These are phyloP conservation scores for Pythium folliculosum DNA, from an alignment of 352 stramenopile species.

Conservation along the genomic window DNA sequence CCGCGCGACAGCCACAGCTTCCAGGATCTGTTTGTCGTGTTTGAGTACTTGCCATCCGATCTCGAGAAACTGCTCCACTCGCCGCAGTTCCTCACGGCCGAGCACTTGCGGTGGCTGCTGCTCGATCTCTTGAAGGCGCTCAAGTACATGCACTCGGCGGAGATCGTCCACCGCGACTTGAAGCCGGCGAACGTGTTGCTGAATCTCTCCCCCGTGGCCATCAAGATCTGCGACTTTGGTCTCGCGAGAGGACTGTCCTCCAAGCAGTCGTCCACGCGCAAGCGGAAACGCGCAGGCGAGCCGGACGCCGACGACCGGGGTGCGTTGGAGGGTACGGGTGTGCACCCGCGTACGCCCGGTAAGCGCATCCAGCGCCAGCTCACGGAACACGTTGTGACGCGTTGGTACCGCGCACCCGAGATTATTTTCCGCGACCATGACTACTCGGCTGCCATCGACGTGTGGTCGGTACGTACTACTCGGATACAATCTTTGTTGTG, in stretches of 20 bases:
- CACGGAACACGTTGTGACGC: constrained; percentile 94
- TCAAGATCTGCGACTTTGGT: constrained; percentile 89
- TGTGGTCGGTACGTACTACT: constrained; percentile 77
- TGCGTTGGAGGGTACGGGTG: constrained; percentile 58
- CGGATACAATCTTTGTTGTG: neutral
- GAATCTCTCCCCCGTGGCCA: constrained; percentile 82
- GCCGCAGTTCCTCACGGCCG: constrained; percentile 81
- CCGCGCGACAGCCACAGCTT: constrained; percentile 71
- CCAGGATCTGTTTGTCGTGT: constrained; percentile 85
- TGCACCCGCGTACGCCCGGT: constrained; percentile 72
- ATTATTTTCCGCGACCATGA: constrained; percentile 93
- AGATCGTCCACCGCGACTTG: constrained; percentile 89
- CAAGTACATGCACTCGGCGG: constrained; percentile 90
- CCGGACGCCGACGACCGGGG: constrained; percentile 59
- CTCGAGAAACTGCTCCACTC: constrained; percentile 86
- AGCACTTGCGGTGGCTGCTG: constrained; percentile 84
- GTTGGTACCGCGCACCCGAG: constrained; percentile 95
- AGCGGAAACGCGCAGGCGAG: constrained; percentile 53
- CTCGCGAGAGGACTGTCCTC: constrained; percentile 72
- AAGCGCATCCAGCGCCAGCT: constrained; percentile 90
- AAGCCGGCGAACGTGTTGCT: constrained; percentile 89
- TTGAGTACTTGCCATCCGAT: constrained; percentile 85
- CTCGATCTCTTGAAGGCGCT: constrained; percentile 85
- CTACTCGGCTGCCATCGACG: constrained; percentile 87
- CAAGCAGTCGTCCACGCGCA: constrained; percentile 50